Base-by-base conservation (phyloP, 129 eudicot genomes). In the Centella asiatica region DNA sequence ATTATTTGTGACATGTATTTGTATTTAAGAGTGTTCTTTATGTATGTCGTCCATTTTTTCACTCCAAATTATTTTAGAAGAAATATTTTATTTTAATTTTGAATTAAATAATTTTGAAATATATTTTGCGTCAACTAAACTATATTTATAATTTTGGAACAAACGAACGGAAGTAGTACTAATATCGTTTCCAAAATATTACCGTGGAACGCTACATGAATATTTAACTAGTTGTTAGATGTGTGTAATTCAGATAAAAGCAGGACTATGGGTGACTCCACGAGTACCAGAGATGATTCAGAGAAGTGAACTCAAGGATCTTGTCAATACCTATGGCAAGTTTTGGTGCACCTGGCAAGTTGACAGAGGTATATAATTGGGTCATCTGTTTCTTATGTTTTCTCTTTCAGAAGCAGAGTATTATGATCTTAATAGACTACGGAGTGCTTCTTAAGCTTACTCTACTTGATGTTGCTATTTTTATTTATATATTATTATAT, bases 291-390 rank as follows among this genome's bases (percentile, higher is more conserved):
- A 90, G 82, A 79, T 74, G 81, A 37, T 86, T 28, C 81, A 77
- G 60, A 86, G 68, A 62, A 25, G 56, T 0, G 97, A 86, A 55
- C 87, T 90, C 6, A 59, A 72, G 36, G 72, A 77, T 24, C 64
- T 90, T 10, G 77, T 95, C 12, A 78, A 64, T 36, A 76, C 87
- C 25, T 90, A 86, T 62, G 97, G 97, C 64, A 90, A 90, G 74
- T 90, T 83, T 75, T 90, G 95, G 97, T 90, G 97, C 85, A 86
- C 97, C 10, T 90, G 97, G 97, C 97, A 90, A 70, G 82, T 77
- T 46, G 97, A 90, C 28, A 77, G 97, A 85, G 97, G 95, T 75
- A 59, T 15, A 27, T n/a, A 52, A 22, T 18, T 17, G 19, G 2
- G 15, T 42, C 8, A 9, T 15, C 19, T 2, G 26, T 19, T 47